Conservation (phyloP, 2,329 filamentous ascomycete genomes). For the Eutypa lata region DNA sequence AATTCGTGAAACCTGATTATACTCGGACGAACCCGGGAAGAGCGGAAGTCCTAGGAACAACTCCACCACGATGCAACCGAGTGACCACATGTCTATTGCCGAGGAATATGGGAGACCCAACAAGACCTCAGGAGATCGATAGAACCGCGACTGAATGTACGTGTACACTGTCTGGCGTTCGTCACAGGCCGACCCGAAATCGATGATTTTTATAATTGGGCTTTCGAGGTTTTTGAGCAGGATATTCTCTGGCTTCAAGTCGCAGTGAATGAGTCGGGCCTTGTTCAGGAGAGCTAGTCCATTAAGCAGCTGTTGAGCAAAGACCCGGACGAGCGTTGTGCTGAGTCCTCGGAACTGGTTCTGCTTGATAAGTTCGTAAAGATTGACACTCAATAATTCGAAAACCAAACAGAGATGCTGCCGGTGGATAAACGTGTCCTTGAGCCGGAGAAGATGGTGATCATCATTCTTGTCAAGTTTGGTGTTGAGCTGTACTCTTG, state of each 20-base stretch:
- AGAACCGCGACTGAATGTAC: constrained; percentile 98
- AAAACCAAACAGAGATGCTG: constrained; percentile 97
- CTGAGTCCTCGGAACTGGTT: constrained; percentile 98
- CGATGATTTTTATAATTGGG: constrained; percentile 99
- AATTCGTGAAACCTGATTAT: constrained; percentile 96
- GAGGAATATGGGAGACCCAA: constrained; percentile 96
- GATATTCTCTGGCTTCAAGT: constrained; percentile 97
- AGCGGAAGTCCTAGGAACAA: constrained; percentile 90
- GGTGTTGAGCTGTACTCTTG: constrained; percentile 71
- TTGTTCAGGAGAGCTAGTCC: constrained; percentile 91
- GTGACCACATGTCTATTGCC: constrained; percentile 99
- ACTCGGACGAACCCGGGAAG: constrained; percentile 96
- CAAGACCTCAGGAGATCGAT: constrained; percentile 92
- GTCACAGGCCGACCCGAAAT: constrained; percentile 97
- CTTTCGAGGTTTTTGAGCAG: constrained; percentile 96
- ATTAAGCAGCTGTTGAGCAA: constrained; percentile 93
- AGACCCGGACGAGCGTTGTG: constrained; percentile 93
- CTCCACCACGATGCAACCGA: constrained; percentile 97
- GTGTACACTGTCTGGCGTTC: constrained; percentile 98
- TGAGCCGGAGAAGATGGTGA: constrained; percentile 88
- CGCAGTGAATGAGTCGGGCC: constrained; percentile 94
- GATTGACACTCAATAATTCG: constrained; percentile 91
- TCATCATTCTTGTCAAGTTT: constrained; percentile 99
- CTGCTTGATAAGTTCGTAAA: constrained; percentile 99
- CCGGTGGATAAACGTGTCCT: constrained; percentile 96